Evolutionary conservation across 1,139 yeast species (phyloP).

Genomic region (Eremothecium sinecaudum): DNA sequence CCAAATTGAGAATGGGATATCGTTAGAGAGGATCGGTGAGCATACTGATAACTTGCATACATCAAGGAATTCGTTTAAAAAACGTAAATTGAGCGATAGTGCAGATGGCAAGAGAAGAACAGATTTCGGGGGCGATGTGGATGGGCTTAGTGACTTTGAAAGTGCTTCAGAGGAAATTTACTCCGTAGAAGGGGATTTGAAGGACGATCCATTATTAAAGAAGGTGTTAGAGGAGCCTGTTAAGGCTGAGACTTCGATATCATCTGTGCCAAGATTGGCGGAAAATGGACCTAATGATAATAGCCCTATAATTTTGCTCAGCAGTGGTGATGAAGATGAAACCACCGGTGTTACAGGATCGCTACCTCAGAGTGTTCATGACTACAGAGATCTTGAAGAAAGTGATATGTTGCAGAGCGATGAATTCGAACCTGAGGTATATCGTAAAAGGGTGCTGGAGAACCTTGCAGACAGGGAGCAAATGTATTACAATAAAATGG

Average conservation of each 20-base stretch:
- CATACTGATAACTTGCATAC: no score
- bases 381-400: neutral
- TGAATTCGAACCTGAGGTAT: neutral
- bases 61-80: no score
- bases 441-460: neutral
- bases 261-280: neutral
- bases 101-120: no score
- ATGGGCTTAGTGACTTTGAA: no score
- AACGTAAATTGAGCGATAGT: no score
- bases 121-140: no score
- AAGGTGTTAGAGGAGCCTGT: neutral
- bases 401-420: neutral
- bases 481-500: slow-evolving; percentile 1
- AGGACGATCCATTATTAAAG: slow-evolving; percentile 3
- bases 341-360: neutral
- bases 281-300: neutral
- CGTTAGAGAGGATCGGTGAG: no score
- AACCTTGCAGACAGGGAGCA: slow-evolving; percentile 1
- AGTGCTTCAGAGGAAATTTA: no score
- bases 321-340: slow-evolving; percentile 3
- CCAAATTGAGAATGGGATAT: no score
- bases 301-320: slow-evolving; percentile 1
- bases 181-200: no score
- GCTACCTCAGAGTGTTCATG: no score
- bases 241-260: neutral